A percentile compares a stretch with the other conserved stretches of the same genome.
These are phyloP conservation scores for Fusarium sororula DNA, from an alignment of 2,329 filamentous ascomycete species.

Conservation along the genomic window DNA sequence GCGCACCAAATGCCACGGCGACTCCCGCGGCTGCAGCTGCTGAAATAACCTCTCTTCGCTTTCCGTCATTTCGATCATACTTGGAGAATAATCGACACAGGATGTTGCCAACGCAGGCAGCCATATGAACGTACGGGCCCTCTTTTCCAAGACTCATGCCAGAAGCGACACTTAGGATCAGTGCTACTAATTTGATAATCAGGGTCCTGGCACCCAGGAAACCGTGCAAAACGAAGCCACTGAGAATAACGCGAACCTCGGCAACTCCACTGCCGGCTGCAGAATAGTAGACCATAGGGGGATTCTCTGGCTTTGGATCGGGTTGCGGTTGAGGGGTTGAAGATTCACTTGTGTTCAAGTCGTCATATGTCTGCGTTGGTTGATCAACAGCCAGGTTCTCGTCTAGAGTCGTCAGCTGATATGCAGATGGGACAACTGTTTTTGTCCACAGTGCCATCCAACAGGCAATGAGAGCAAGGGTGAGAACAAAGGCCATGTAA, in stretches of 20 bases:
- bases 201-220: constrained; percentile 91
- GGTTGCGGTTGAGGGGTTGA: constrained; percentile 54
- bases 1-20: constrained; percentile 92
- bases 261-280: constrained; percentile 96
- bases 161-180: constrained; percentile 90
- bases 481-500: constrained; percentile 77
- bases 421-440: constrained; percentile 89
- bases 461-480: constrained; percentile 77
- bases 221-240: constrained; percentile 94
- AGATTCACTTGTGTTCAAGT: constrained; percentile 55
- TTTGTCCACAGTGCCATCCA: constrained; percentile 88
- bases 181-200: constrained; percentile 81
- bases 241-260: constrained; percentile 97
- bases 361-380: constrained; percentile 49
- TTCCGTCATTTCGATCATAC: constrained; percentile 93
- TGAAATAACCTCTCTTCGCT: constrained; percentile 91
- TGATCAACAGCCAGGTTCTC: constrained; percentile 84
- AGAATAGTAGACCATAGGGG: constrained; percentile 93
- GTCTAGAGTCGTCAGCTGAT: constrained; percentile 87
- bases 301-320: constrained; percentile 49
- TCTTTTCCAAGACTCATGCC: constrained; percentile 95
- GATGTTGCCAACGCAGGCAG: constrained; percentile 94
- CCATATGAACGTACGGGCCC: constrained; percentile 96
- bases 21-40: constrained; percentile 92
- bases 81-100: constrained; percentile 92